Evolutionary conservation across 164 flowering plant species (phyloP).

Genomic region (Amborella trichopoda): DNA sequence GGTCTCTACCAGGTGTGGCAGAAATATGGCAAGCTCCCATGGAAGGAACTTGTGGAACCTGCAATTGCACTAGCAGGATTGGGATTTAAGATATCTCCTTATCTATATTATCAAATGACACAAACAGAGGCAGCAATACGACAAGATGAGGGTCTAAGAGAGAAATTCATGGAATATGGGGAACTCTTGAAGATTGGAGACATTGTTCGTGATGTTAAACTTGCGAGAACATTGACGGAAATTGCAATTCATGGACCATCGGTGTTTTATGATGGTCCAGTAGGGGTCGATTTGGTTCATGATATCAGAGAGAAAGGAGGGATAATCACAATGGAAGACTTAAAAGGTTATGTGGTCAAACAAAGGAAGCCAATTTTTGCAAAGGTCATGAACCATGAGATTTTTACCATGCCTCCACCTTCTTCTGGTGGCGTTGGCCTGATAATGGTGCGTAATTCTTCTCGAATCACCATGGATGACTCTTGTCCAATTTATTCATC

Average conservation of each 20-base stretch:
- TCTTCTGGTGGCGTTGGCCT: conserved; percentile 43
- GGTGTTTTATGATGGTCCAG: conserved; percentile 39
- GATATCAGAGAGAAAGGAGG: conserved; percentile 38
- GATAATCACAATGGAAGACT: conserved; percentile 34
- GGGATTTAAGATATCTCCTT: conserved; percentile 46
- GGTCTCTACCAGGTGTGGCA: conserved; percentile 54
- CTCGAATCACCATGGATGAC: no score
- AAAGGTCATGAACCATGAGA: conserved; percentile 19
- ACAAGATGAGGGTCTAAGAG: conserved; percentile 32
- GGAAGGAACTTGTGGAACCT: conserved; percentile 43
- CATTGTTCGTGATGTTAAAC: conserved; percentile 25
- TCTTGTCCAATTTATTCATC: no score
- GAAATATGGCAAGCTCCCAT: conserved; percentile 36
- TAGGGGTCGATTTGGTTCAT: conserved; percentile 26
- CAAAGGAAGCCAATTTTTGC: conserved; percentile 22
- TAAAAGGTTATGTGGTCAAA: conserved; percentile 31
- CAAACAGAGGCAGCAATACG: conserved; percentile 18
- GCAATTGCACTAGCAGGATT: conserved; percentile 28
- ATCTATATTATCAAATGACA: conserved; percentile 34
- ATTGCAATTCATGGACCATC: conserved; percentile 20
- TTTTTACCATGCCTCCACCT: conserved; percentile 56
- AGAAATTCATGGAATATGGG: conserved; percentile 28
- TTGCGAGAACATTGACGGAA: conserved; percentile 25
- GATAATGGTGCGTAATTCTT: no score
- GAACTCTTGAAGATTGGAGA: conserved; percentile 28